Base-by-base conservation (phyloP, 2,329 filamentous ascomycete species). In the Ilyonectria sp. region DNA sequence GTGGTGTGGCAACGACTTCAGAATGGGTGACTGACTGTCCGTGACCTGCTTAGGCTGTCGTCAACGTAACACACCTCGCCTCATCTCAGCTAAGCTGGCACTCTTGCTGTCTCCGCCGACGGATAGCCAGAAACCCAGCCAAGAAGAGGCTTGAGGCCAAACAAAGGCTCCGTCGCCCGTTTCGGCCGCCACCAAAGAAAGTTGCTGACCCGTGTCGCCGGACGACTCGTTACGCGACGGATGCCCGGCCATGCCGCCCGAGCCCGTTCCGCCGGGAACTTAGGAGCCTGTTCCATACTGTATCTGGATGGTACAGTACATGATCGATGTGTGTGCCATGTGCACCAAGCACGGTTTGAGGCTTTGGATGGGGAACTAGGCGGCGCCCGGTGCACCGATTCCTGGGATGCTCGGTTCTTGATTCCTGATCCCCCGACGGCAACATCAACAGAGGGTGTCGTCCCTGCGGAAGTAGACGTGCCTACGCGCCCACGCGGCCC, bases 401-500 rank as follows among this genome's bases (percentile, higher is more conserved):
- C 46, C 23, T 35, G 50, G 40, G 7, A 17, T 49, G n/a, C 26
- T 52, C 29, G 49, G 29, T 52, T 52, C 15, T 19, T n/a, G 7
- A 21, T 33, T 31, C 17, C 49, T 33, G 29, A 29, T 10, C 29
- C n/a, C 6, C 49, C 15, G 7, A 31, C 26, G 29, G n/a, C 15
- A 7, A 19, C 7, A n/a, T 33, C 49, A 33, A 29, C 26, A 11
- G 15, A 52, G 49, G 26, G 26, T 33, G 49, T 52, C 29, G 49
- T 33, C 47, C 8, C 26, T 33, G 17, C 17, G 49, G 49, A 52
- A 63, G 64, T 40, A 40, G 49, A n/a, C 40, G 33, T 63, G 54
- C 49, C 60, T 60, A 67, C 54, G 60, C 65, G 65, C 65, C 55
- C 50, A 60, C 40, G 62, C 50, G 62, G 62, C 37, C 52, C 44